Conservation (phyloP, 805 yeast genomes). For the Candida adriatica region DNA sequence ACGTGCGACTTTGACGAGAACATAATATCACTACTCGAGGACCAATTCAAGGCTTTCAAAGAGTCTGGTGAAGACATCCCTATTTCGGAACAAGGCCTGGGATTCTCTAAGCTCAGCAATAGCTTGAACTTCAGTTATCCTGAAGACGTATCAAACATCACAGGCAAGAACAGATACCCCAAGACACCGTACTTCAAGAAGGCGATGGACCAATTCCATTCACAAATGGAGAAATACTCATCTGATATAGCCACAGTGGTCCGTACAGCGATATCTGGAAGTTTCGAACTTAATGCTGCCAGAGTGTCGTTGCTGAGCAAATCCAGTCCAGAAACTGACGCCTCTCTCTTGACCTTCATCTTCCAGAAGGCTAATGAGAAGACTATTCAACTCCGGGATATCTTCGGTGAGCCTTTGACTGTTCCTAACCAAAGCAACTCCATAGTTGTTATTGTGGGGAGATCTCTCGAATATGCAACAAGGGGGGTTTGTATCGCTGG, state of each 20-base stretch:
- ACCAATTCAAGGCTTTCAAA: constrained; percentile 30
- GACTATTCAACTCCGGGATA: constrained; percentile 39
- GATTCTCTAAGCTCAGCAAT: constrained; percentile 27
- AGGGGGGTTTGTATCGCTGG: constrained; percentile 42
- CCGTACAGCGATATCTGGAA: background rate
- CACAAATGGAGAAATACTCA: background rate
- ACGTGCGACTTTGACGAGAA: constrained; percentile 35
- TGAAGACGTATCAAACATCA: no score
- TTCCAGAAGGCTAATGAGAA: constrained; percentile 41
- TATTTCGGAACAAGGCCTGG: constrained; percentile 23
- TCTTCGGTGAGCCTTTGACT: constrained; percentile 40
- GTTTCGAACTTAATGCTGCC: background rate
- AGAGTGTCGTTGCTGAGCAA: background rate
- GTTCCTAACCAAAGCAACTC: constrained; percentile 32
- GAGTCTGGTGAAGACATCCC: constrained; percentile 15
- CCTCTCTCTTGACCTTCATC: constrained; percentile 51
- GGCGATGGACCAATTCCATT: constrained; percentile 1
- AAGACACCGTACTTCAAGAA: background rate
- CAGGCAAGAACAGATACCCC: background rate
- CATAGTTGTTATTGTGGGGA: constrained; percentile 41
- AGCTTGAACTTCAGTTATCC: no score
- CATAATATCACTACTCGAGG: constrained; percentile 23
- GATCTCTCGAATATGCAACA: constrained; percentile 39
- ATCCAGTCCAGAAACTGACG: constrained; percentile 28
- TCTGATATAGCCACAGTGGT: background rate